Conservation (phyloP, 1,284 basidiomycete species). For the Coriolopsis trogii region DNA sequence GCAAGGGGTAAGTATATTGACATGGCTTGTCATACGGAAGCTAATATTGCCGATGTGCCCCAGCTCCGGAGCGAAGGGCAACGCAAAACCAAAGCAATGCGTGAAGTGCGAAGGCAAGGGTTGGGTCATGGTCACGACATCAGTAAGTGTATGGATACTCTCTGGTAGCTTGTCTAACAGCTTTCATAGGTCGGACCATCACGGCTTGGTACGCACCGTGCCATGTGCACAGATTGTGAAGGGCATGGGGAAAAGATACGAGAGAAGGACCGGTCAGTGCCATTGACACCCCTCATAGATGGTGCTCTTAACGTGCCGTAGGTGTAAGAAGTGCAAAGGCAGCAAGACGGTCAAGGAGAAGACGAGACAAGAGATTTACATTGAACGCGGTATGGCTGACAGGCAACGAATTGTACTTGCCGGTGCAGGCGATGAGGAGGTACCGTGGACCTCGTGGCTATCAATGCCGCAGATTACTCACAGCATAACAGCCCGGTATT, state of each 20-base stretch:
- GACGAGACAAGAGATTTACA: conserved; percentile 82
- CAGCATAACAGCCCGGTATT: conserved; percentile 62
- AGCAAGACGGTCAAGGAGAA: conserved; percentile 85
- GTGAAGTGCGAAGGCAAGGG: conserved; percentile 85
- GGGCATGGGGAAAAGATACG: conserved; percentile 82
- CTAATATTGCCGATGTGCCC: no score
- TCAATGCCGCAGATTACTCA: neutral
- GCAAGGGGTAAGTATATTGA: conserved; percentile 68
- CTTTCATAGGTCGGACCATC: conserved; percentile 49
- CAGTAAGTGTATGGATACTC: conserved; percentile 42
- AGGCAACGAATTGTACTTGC: conserved; percentile 85
- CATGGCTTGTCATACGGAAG: no score
- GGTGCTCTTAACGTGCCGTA: conserved; percentile 33
- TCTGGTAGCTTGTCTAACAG: conserved; percentile 6
- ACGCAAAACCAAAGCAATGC: conserved; percentile 82
- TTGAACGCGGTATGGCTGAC: conserved; percentile 90
- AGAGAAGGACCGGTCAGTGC: conserved; percentile 82
- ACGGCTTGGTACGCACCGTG: conserved; percentile 52
- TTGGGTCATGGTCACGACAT: conserved; percentile 64
- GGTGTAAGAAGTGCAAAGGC: conserved; percentile 97
- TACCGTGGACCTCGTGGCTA: conserved; percentile 33
- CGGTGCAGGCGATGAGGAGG: conserved; percentile 91
- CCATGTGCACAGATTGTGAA: conserved; percentile 76
- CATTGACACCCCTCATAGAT: neutral
- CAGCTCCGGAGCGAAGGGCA: conserved; percentile 83